A percentile compares a stretch with the other conserved stretches of the same genome.
Conservation (phyloP, 371 early-diverging fungal genomes). For the Mortierella sp. region DNA sequence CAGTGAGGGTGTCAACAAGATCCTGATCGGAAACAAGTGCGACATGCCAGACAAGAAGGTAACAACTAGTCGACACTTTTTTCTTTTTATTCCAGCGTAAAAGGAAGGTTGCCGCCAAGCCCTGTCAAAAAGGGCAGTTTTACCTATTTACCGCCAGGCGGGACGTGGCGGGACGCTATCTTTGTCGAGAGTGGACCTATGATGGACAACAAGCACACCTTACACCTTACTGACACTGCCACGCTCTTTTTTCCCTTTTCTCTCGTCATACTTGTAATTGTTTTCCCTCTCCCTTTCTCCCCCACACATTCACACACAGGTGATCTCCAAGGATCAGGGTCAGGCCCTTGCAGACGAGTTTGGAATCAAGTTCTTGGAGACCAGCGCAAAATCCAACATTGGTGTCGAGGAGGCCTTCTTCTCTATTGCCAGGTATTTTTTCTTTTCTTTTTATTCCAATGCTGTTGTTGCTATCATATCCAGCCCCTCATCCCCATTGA, state of each 20-base stretch:
- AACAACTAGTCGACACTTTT: too few relatives aligned
- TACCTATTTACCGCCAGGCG: background rate
- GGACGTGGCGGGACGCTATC: slow-evolving; percentile 11
- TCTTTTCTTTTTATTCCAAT: background rate
- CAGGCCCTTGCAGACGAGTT: slow-evolving; percentile 91
- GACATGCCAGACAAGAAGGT: slow-evolving; percentile 93
- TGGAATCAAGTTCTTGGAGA: slow-evolving; percentile 94
- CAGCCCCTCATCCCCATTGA: too few relatives aligned
- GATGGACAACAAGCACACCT: background rate
- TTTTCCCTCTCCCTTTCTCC: too few relatives aligned
- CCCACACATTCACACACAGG: slow-evolving; percentile 55
- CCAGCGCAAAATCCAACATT: slow-evolving; percentile 96
- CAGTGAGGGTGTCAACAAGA: slow-evolving; percentile 96
- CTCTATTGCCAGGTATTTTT: slow-evolving; percentile 89
- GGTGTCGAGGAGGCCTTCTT: slow-evolving; percentile 99
- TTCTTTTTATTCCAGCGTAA: too few relatives aligned
- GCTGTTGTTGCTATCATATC: background rate
- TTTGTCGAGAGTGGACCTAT: background rate
- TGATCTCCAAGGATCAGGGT: slow-evolving; percentile 81
- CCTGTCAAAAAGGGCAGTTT: background rate
- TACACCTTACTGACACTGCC: slow-evolving; percentile 5
- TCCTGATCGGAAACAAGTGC: slow-evolving; percentile 99
- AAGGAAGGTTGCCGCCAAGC: background rate
- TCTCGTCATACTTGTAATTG: background rate
- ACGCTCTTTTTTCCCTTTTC: background rate